phyloP scores from a whole-genome alignment of 164 flowering plant species.

The Chloranthus sessilifolius region DNA sequence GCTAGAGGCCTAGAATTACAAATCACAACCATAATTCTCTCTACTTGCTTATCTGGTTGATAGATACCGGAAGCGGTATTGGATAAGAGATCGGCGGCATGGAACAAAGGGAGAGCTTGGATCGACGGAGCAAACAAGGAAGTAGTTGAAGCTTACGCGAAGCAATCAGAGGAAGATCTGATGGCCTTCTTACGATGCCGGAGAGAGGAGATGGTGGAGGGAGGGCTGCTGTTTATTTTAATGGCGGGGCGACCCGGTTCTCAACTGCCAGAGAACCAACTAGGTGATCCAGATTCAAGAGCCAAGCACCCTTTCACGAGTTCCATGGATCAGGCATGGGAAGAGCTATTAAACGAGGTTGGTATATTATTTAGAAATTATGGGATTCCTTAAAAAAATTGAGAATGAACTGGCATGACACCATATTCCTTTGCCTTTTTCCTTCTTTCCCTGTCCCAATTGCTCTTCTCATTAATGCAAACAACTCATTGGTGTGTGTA shows the following conservation, averaged over 20 bases:
- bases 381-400: constrained; percentile 8
- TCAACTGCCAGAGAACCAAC: constrained; percentile 20
- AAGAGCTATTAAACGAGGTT: constrained; percentile 30
- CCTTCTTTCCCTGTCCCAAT: constrained; percentile 15
- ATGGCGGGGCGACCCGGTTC: constrained; percentile 29
- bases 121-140: constrained; percentile 32
- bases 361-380: background rate
- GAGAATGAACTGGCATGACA: constrained; percentile 15
- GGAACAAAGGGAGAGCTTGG: constrained; percentile 40
- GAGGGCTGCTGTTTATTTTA: constrained; percentile 28
- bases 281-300: constrained; percentile 30
- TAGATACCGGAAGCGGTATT: constrained; percentile 27
- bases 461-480: constrained; percentile 9
- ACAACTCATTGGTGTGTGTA: constrained; percentile 1
- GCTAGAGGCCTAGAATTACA: too few species aligned
- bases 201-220: constrained; percentile 26
- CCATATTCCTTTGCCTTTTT: constrained; percentile 6
- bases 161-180: constrained; percentile 30
- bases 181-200: constrained; percentile 25
- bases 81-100: constrained; percentile 22
- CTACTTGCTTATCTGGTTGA: too few species aligned
- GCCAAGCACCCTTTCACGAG: constrained; percentile 32
- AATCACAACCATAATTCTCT: too few species aligned
- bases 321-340: constrained; percentile 39
- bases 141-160: constrained; percentile 33